Conservation (phyloP, 2,329 filamentous ascomycete species). For the Westerdykella sp. region DNA sequence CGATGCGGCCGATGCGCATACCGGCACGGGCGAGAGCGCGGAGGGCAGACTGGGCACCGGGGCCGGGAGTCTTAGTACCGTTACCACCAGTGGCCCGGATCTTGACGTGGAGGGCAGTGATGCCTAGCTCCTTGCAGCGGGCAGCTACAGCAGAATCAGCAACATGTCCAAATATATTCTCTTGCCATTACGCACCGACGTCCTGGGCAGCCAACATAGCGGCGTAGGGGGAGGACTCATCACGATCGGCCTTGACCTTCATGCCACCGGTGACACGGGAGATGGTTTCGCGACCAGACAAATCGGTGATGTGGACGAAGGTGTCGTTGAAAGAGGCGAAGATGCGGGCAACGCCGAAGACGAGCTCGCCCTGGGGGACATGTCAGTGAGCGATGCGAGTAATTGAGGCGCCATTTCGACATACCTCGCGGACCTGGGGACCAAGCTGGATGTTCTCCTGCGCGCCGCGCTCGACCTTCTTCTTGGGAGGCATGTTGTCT, state of each 20-base stretch:
- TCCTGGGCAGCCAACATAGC: slow-evolving; percentile 99
- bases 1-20: slow-evolving; percentile 99
- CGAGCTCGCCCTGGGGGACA: slow-evolving; percentile 68
- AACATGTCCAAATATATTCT: neutral
- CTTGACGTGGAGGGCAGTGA: slow-evolving; percentile 99
- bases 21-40: slow-evolving; percentile 97
- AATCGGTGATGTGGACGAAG: slow-evolving; percentile 97
- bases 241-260: slow-evolving; percentile 96
- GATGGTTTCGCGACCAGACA: slow-evolving; percentile 98
- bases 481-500: slow-evolving; percentile 75
- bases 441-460: slow-evolving; percentile 93
- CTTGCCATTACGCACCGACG: slow-evolving; percentile 30
- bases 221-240: slow-evolving; percentile 99
- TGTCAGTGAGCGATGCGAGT: slow-evolving; percentile 16
- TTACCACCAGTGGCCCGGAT: slow-evolving; percentile 99
- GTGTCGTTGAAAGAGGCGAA: slow-evolving; percentile 70
- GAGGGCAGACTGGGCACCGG: slow-evolving; percentile 97
- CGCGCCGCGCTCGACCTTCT: slow-evolving; percentile 68
- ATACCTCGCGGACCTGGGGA: slow-evolving; percentile 86
- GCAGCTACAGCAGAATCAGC: slow-evolving; percentile 53
- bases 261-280: slow-evolving; percentile 99
- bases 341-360: slow-evolving; percentile 97
- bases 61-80: slow-evolving; percentile 99
- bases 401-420: slow-evolving; percentile 7
- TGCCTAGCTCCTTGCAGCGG: slow-evolving; percentile 80